A percentile compares a stretch with the other conserved stretches of the same genome.
Evolutionary conservation across 2,329 filamentous ascomycete genomes (phyloP).

Genomic region (Chaetomium olivaceum): DNA sequence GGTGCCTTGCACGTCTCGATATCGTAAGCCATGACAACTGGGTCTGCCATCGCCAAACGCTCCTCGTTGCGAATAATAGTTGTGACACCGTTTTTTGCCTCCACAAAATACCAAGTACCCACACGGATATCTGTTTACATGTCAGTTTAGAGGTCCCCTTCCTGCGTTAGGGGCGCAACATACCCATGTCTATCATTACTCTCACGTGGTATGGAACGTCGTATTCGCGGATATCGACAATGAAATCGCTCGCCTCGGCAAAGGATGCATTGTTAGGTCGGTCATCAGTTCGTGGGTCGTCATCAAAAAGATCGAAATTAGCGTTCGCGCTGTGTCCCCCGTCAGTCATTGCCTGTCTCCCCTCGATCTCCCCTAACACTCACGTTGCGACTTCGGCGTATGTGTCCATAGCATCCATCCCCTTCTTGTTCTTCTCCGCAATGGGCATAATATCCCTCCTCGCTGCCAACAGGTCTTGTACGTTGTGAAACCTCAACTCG

Average conservation of each 20-base stretch:
- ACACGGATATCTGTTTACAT: conserved; percentile 75
- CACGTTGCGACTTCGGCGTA: conserved; percentile 94
- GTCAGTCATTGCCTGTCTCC: conserved; percentile 21
- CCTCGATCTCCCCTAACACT: conserved; percentile 37
- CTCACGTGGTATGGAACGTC: conserved; percentile 99
- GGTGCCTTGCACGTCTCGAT: conserved; percentile 97
- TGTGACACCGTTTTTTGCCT: conserved; percentile 87
- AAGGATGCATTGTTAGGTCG: conserved; percentile 73
- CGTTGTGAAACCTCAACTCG: conserved; percentile 83
- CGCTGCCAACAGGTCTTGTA: conserved; percentile 81
- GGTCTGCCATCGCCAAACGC: conserved; percentile 84
- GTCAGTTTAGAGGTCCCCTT: conserved; percentile 30
- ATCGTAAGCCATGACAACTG: conserved; percentile 98
- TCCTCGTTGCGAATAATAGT: conserved; percentile 85
- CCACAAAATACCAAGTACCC: conserved; percentile 95
- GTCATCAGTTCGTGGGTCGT: conserved; percentile 77
- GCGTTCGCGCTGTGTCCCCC: conserved; percentile 62
- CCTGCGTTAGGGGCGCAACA: conserved; percentile 25
- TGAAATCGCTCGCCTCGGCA: conserved; percentile 90
- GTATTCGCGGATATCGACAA: conserved; percentile 98
- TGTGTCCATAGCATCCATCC: conserved; percentile 94
- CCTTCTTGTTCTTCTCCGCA: conserved; percentile 95
- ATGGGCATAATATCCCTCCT: conserved; percentile 83
- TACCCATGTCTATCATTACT: conserved; percentile 93
- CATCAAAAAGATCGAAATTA: conserved; percentile 93